Evolutionary conservation across 345 rosid species (phyloP), one percentile per base, ranked within the genome.

Genomic region (Hirschfeldia incana): DNA sequence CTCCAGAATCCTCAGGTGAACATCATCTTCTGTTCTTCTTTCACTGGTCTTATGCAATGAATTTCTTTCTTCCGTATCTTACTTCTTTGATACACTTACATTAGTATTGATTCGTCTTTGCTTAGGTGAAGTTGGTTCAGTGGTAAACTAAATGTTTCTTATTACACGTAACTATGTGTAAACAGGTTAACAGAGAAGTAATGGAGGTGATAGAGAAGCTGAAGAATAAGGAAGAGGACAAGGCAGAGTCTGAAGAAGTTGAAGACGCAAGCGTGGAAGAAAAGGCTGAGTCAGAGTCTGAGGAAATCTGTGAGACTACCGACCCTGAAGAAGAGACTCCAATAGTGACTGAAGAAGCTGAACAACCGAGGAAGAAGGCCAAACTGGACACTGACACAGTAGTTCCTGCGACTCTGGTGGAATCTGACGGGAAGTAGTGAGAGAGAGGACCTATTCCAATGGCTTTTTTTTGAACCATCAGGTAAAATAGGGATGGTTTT

Each of bases 171-270:
- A 6, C 16, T 57, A 60, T 60, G 46, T 76, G 44, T 53, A 17
- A 68, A 70, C 86, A 92, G 93, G 91, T 92, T 9, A 92, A 90
- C 65, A 72, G 87, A 68, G 93, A 92, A 36, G 73, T 92, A 8
- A 86, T 83, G 89, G 82, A 76, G 11, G 86, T 87, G 64, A 88
- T 92, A 2, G 90, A 92, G 73, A 76, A 81, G 5, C 83, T 89
- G 15, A 82, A 80, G 76, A 65, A 33, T 0, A 70, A 76, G 37
- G 71, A 70, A 12, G 61, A 69, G 17, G 73, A 37, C 16, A 49
- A 49, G 57, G 57, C 72, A 13, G 27, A 28, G 39, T 7, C 72
- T 29, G 59, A 53, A 53, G 59, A 53, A 29, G 72, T 13, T 49
- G 72, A 49, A 69, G 60, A 6, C 2, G 42, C 28, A 69, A 69